Evolutionary conservation across 805 yeast genomes (phyloP), one percentile per base, ranked within the genome.

Genomic region (Ogataea ramenticola): DNA sequence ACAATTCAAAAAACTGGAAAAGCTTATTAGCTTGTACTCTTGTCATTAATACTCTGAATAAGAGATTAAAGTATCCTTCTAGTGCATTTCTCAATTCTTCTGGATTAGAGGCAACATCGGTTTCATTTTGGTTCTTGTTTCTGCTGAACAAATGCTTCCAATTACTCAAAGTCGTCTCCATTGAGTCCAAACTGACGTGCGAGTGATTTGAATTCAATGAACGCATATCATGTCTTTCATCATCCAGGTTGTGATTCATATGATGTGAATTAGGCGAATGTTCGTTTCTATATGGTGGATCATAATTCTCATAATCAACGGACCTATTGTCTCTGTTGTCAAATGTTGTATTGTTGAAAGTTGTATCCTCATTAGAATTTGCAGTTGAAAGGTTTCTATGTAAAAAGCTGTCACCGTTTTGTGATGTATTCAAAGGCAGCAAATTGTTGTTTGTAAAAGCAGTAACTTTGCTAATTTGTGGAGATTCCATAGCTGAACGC

Each of bases 1-100:
- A 89, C 15, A 93, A 66, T 55, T 93, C 99, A 47, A 91, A 78
- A 59, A 93, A 93, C 48, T 84, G 90, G 54, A 93, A 84, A 11
- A 93, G 59, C 46, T 83, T 71, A 56, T 88, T 89, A 0, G 95
- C 80, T 54, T 87, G 96, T 0, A 96, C 87, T 41, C 82, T 75
- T 55, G 88, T 71, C 2, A 82, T 74, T 39, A 86, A 72, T 4
- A 74, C 66, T 16, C 70, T 62, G 43, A 83, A 72, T 47, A 93
- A 64, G 16, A 74, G 71, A 39, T 78, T 75, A 44, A 93, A 69
- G 58, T 90, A 93, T 4, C 70, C 67, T 51, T 85, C 89, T 36
- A 93, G 65, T 19, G 68, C 71, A 44, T 63, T 52, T 46, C 69
- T 57, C 52, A 67, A 66, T 47, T 68, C 54, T 34, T 53, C 36